A percentile compares a stretch with the other conserved stretches of the same genome.
phyloP scores from a whole-genome alignment of 257 asterid genomes.

The Salvia splendens region DNA sequence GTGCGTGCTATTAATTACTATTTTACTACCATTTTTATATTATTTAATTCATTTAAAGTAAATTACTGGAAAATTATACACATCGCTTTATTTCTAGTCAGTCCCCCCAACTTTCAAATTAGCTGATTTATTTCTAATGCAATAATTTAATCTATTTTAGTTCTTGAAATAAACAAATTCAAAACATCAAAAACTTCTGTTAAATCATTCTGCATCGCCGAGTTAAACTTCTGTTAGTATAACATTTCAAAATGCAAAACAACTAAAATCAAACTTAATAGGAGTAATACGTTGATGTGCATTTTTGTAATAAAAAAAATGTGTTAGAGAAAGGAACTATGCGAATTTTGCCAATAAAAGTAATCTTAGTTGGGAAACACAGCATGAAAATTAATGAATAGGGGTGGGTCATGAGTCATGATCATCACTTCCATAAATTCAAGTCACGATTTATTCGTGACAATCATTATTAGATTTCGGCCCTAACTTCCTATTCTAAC shows the following conservation, averaged over 20 bases:
- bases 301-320: not conserved
- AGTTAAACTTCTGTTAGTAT: too few species aligned
- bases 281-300: not conserved
- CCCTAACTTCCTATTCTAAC: not conserved
- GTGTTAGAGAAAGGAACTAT: not conserved
- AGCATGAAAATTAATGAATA: slow-evolving; percentile 9
- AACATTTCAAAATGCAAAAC: too few species aligned
- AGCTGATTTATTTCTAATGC: too few species aligned
- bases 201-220: too few species aligned
- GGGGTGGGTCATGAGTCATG: not conserved
- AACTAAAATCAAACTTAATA: not conserved
- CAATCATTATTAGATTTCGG: not conserved
- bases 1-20: not conserved
- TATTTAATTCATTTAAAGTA: too few species aligned
- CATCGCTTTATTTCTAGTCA: too few species aligned
- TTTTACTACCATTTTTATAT: too few species aligned
- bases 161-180: too few species aligned
- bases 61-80: too few species aligned
- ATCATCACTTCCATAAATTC: slow-evolving; percentile 22
- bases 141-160: too few species aligned
- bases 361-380: not conserved
- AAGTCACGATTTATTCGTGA: slow-evolving; percentile 26
- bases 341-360: not conserved
- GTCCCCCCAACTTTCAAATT: too few species aligned
- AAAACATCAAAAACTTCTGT: too few species aligned